Conservation (phyloP, 306 rosid genomes). For the Astragalus membranaceus region DNA sequence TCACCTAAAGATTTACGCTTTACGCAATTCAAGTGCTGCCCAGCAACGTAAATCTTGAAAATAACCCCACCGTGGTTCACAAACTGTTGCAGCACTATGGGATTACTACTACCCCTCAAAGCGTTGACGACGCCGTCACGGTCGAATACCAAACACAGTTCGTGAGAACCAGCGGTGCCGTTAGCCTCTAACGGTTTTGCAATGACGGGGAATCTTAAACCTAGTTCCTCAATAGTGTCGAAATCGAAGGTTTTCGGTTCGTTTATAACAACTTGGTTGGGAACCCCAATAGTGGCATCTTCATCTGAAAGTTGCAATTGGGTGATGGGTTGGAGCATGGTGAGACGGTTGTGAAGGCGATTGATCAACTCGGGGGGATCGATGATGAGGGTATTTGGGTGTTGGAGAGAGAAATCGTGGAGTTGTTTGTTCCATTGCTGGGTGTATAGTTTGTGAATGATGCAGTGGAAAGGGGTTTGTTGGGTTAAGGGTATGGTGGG, state of each 20-base stretch:
- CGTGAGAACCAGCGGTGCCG: constrained; percentile 35
- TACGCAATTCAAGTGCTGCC: constrained; percentile 41
- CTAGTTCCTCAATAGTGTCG: background rate
- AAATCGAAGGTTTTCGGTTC: background rate
- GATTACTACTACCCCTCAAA: background rate
- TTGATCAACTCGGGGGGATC: constrained; percentile 25
- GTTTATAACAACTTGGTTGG: constrained; percentile 18
- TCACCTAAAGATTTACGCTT: constrained; percentile 52
- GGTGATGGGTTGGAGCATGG: constrained; percentile 30
- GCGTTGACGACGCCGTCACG: constrained; percentile 26
- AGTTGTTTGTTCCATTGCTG: constrained; percentile 22
- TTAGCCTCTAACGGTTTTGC: constrained; percentile 34
- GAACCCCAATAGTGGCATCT: constrained; percentile 13
- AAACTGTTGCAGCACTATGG: constrained; percentile 54
- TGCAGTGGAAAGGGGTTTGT: constrained; percentile 33
- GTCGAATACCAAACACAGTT: constrained; percentile 41
- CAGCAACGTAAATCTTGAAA: constrained; percentile 67
- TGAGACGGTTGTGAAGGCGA: constrained; percentile 22
- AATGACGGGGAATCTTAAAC: constrained; percentile 21
- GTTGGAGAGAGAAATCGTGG: background rate
- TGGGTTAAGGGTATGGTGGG: constrained; percentile 9
- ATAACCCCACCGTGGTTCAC: constrained; percentile 68
- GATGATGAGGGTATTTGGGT: constrained; percentile 24
- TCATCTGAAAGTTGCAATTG: background rate
- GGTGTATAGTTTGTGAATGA: constrained; percentile 33